phyloP scores from a whole-genome alignment of 1,139 yeast species.

The Pichia sp. region DNA sequence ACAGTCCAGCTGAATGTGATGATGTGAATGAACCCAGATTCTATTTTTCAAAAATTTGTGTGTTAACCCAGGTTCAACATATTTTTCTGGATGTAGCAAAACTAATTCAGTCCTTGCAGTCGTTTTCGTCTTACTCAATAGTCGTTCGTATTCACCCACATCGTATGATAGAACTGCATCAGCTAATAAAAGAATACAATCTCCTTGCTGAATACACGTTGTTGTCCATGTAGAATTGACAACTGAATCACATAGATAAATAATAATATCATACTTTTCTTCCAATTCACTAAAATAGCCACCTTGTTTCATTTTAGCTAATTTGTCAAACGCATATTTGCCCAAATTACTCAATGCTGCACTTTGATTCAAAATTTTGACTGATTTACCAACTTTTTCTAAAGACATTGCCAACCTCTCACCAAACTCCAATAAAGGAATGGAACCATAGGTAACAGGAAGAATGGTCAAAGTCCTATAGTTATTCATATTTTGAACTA shows the following conservation, averaged over 20 bases:
- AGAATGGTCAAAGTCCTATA: constrained; percentile 79
- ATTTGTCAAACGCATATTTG: constrained; percentile 84
- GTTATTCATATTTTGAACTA: constrained; percentile 28
- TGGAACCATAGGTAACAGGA: constrained; percentile 61
- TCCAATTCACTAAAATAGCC: constrained; percentile 90
- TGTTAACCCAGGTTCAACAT: constrained; percentile 79
- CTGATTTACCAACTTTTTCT: constrained; percentile 62
- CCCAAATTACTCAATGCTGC: constrained; percentile 77
- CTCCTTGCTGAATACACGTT: constrained; percentile 92
- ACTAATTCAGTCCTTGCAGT: constrained; percentile 87
- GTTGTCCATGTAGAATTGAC: constrained; percentile 84
- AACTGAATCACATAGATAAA: constrained; percentile 83
- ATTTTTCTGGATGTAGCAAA: constrained; percentile 73
- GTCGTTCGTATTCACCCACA: constrained; percentile 78
- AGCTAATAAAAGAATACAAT: constrained; percentile 68
- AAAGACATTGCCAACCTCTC: constrained; percentile 61
- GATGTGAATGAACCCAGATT: constrained; percentile 89
- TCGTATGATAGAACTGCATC: constrained; percentile 59
- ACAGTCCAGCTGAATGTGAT: constrained; percentile 65
- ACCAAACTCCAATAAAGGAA: constrained; percentile 85
- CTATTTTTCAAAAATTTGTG: constrained; percentile 77
- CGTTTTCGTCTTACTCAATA: constrained; percentile 67
- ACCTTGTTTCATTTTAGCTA: constrained; percentile 75
- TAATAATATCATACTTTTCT: constrained; percentile 77
- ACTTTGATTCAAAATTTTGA: constrained; percentile 74